These are phyloP conservation scores for Dactylis glomerata DNA, from an alignment of 176 grass and related monocot genomes.

Conservation along the genomic window DNA sequence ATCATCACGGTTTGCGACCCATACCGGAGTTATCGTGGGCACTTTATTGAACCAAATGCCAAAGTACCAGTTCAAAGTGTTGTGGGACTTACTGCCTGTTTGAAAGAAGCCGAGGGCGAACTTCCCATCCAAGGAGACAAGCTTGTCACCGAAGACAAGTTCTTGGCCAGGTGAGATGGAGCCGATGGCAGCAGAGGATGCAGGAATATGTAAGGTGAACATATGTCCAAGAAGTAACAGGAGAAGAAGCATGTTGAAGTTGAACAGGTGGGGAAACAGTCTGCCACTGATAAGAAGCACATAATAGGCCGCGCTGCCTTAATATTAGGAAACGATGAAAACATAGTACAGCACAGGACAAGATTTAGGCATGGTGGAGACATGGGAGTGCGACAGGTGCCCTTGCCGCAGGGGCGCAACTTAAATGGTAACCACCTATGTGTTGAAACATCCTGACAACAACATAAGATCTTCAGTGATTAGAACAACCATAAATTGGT, in stretches of 20 bases:
- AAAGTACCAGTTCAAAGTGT: slow-evolving; percentile 14
- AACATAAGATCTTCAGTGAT: not conserved
- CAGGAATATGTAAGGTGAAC: not conserved
- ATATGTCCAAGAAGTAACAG: not conserved
- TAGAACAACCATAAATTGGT: not conserved
- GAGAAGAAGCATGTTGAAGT: not conserved
- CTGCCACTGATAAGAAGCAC: not conserved
- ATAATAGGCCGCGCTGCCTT: not conserved
- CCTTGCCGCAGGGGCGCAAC: not conserved
- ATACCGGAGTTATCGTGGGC: not conserved
- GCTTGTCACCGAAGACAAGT: not conserved
- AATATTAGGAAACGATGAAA: not conserved
- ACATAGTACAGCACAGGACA: not conserved
- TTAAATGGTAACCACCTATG: not conserved
- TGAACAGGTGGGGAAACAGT: not conserved
- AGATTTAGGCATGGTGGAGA: not conserved
- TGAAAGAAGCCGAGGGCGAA: slow-evolving; percentile 5
- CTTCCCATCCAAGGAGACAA: not conserved
- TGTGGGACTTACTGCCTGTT: not conserved
- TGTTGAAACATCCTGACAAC: not conserved
- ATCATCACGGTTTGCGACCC: slow-evolving; percentile 1
- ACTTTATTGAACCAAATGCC: slow-evolving; percentile 29
- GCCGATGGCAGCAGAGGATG: not conserved
- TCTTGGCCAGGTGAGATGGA: slow-evolving; percentile 1
- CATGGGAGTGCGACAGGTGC: not conserved